Conservation (phyloP, 805 yeast species). For the Clavispora vitiphila region DNA sequence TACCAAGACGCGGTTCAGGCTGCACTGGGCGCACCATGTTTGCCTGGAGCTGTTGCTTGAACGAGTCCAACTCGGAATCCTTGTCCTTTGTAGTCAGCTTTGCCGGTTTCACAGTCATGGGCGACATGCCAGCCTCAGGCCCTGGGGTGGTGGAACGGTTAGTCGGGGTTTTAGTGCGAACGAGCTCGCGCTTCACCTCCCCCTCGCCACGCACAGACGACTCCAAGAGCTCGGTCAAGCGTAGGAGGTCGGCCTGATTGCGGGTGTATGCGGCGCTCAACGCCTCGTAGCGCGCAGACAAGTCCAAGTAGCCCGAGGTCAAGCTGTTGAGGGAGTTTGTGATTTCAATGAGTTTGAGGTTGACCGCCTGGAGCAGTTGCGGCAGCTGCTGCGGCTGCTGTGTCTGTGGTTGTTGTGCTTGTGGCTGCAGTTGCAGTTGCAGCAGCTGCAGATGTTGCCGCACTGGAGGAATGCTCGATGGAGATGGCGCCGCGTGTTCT, state of each 20-base stretch:
- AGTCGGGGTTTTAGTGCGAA: slow-evolving; percentile 9
- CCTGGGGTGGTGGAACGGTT: slow-evolving; percentile 7
- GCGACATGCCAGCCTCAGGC: slow-evolving; percentile 9
- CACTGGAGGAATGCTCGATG: not conserved
- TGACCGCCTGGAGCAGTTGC: slow-evolving; percentile 17
- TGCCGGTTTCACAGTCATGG: slow-evolving; percentile 10
- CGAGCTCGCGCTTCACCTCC: slow-evolving; percentile 1
- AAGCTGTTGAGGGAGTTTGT: slow-evolving; percentile 32
- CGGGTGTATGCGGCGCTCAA: slow-evolving; percentile 44
- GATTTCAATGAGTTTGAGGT: slow-evolving; percentile 31
- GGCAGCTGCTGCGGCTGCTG: slow-evolving; percentile 9
- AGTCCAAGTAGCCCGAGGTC: slow-evolving; percentile 37
- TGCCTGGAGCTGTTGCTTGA: slow-evolving; percentile 10
- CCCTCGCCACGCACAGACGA: slow-evolving; percentile 1
- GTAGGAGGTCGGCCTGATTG: slow-evolving; percentile 50
- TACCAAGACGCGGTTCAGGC: not conserved
- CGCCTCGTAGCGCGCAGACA: slow-evolving; percentile 44
- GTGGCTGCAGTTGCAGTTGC: not conserved
- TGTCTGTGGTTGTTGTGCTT: not conserved
- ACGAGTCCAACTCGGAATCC: slow-evolving; percentile 4
- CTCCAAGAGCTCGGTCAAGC: slow-evolving; percentile 44
- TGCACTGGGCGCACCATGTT: slow-evolving; percentile 1
- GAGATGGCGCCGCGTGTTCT: not conserved
- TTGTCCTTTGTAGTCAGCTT: not conserved
- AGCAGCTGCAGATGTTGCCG: not conserved